Evolutionary conservation across 2,329 filamentous ascomycete genomes (phyloP), one percentile per base, ranked within the genome.

Genomic region (Colletotrichum gloeosporioides): DNA sequence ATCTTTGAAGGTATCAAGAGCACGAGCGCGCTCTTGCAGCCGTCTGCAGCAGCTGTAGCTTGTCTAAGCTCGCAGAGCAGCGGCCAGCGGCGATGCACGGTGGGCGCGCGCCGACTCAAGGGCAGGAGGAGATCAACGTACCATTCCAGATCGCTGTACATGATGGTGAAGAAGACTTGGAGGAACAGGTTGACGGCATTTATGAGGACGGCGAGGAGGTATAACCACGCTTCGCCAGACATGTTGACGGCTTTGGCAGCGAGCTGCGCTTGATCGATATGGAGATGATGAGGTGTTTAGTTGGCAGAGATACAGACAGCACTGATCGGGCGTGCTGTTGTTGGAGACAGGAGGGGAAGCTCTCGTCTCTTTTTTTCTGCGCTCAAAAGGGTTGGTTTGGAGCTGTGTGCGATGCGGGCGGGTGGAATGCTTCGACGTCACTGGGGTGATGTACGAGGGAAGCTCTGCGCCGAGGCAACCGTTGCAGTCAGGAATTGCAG

Each of bases 131-230:
- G 6, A 5, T 16, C 32, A 27, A 90, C 95, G 83, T 89, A 98
- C 96, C 97, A 99, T 94, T 99, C 97, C 83, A 99, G 89, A 91
- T 99, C 97, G 87, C 95, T 98, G 89, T 99, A 99, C 98, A 99
- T 99, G 85, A 99, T 99, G 75, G 97, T 99, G 90, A 99, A 99
- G 92, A 99, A 99, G 82, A 99, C 97, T 90, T 99, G 98, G 75
- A 99, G 92, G 88, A 99, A 99, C 84, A 99, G 92, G 91, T 99
- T 99, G 92, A 99, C 96, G 89, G 97, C 97, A 90, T 99, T 99
- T 90, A 99, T 98, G 86, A 99, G 92, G 87, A 99, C 98, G 88
- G 96, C 94, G 88, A 99, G 91, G 83, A 99, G 93, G 90, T 98
- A 99, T 86, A 99, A 90, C 97, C 97, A 98, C 86, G 96, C 96